Conservation (phyloP, 768 basidiomycete species). For the Hygrophoropsis aurantiaca region DNA sequence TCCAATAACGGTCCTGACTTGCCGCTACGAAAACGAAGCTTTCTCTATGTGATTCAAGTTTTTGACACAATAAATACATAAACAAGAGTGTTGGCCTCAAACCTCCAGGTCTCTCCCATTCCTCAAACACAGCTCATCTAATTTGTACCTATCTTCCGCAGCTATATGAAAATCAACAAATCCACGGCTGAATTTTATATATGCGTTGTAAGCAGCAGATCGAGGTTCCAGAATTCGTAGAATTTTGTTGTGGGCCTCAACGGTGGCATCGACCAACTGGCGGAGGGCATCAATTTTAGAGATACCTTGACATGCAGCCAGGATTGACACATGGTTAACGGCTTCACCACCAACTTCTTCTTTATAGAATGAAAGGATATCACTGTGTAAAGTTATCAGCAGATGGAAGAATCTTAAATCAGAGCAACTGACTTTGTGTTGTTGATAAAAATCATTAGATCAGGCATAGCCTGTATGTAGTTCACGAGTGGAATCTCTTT, state of each 20-base stretch:
- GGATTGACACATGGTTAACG: constrained; percentile 34
- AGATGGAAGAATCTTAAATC: constrained; percentile 20
- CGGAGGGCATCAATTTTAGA: constrained; percentile 28
- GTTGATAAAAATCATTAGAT: constrained; percentile 32
- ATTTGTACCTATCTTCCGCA: constrained; percentile 20
- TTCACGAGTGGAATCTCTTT: constrained; percentile 25
- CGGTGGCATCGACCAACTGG: constrained; percentile 24
- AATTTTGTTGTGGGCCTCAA: constrained; percentile 19
- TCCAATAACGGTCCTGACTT: too few relatives aligned
- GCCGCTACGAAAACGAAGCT: too few relatives aligned
- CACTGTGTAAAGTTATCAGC: constrained; percentile 28
- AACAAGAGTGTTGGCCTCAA: too few relatives aligned
- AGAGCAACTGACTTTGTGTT: constrained; percentile 35
- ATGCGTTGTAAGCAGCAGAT: constrained; percentile 18
- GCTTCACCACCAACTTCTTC: constrained; percentile 37
- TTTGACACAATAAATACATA: too few relatives aligned
- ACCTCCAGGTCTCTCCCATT: too few relatives aligned
- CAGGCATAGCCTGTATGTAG: constrained; percentile 40
- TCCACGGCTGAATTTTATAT: constrained; percentile 15
- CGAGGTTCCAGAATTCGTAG: constrained; percentile 22
- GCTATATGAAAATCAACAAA: constrained; percentile 28
- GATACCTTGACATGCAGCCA: constrained; percentile 20
- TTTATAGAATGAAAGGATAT: constrained; percentile 42
- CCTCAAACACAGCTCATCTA: constrained; percentile 17
- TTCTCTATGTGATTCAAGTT: too few relatives aligned